phyloP scores from a whole-genome alignment of 2,329 filamentous ascomycete species.

The Botrytis squamosa region DNA sequence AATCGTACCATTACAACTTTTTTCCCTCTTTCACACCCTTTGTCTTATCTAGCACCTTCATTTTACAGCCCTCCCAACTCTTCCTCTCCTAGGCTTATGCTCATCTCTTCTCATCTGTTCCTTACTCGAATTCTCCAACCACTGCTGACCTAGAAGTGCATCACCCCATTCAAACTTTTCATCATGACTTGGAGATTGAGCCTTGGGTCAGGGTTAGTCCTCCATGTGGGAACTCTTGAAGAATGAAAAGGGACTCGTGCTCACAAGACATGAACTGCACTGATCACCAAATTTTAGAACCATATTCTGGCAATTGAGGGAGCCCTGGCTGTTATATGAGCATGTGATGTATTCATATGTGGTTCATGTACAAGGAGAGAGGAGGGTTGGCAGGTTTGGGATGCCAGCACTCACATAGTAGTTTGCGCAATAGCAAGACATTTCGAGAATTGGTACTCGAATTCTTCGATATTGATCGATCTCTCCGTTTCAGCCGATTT shows the following conservation, averaged over 20 bases:
- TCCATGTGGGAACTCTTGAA: neutral
- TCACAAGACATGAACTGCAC: conserved; percentile 13
- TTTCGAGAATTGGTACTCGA: neutral
- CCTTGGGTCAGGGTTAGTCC: neutral
- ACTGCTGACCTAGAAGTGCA: neutral
- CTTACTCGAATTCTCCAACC: neutral
- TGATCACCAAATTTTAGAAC: conserved; percentile 13
- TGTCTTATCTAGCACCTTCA: neutral
- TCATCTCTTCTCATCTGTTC: conserved; percentile 12
- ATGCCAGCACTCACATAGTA: conserved; percentile 12
- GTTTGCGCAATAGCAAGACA: conserved; percentile 20
- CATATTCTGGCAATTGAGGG: conserved; percentile 15
- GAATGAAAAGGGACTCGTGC: neutral
- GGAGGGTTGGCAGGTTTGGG: neutral
- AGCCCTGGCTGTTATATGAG: neutral
- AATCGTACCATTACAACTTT: neutral
- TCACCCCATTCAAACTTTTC: neutral
- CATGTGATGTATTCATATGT: neutral
- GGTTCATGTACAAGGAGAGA: neutral
- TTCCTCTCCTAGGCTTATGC: neutral
- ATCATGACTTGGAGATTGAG: neutral
- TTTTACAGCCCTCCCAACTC: neutral
- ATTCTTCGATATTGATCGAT: no score
- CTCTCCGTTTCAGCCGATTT: neutral
- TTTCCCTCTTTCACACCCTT: neutral